These are phyloP conservation scores for Bipolaris oryzae DNA, from an alignment of 2,329 filamentous ascomycete species.

Conservation along the genomic window DNA sequence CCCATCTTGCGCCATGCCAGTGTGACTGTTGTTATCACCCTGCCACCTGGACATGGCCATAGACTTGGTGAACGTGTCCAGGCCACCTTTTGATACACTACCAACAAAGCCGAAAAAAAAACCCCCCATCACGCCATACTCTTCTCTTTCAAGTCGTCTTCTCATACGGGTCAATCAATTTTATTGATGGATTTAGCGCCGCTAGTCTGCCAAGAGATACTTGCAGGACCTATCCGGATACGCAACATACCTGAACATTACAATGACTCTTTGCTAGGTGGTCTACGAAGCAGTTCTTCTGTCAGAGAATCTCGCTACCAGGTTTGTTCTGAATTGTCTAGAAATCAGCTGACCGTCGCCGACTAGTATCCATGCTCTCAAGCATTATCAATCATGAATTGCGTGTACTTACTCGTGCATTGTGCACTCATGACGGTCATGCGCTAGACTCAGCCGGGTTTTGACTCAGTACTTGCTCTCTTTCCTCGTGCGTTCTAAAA, in stretches of 20 bases:
- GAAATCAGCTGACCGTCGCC: conserved; percentile 64
- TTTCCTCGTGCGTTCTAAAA: neutral
- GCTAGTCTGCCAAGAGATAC: too few relatives aligned
- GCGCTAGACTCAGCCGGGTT: conserved; percentile 6
- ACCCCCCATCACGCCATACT: too few relatives aligned
- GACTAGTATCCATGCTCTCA: conserved; percentile 29
- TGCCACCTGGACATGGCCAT: too few relatives aligned
- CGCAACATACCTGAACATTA: neutral
- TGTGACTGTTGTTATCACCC: too few relatives aligned
- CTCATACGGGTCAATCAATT: too few relatives aligned
- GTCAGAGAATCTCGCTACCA: conserved; percentile 55
- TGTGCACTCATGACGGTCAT: conserved; percentile 2
- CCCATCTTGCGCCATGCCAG: too few relatives aligned
- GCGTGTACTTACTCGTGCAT: conserved; percentile 8
- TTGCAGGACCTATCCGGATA: too few relatives aligned
- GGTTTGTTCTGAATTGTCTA: conserved; percentile 58
- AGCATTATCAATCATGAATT: conserved; percentile 9
- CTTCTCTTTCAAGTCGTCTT: too few relatives aligned
- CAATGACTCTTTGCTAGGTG: neutral
- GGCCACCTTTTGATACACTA: too few relatives aligned
- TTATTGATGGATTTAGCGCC: too few relatives aligned
- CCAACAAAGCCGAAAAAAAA: too few relatives aligned
- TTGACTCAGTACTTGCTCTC: neutral
- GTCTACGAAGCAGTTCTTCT: neutral
- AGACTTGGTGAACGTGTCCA: too few relatives aligned